Conservation (phyloP, 1,139 yeast species). For the Wickerhamomyces sp. region DNA sequence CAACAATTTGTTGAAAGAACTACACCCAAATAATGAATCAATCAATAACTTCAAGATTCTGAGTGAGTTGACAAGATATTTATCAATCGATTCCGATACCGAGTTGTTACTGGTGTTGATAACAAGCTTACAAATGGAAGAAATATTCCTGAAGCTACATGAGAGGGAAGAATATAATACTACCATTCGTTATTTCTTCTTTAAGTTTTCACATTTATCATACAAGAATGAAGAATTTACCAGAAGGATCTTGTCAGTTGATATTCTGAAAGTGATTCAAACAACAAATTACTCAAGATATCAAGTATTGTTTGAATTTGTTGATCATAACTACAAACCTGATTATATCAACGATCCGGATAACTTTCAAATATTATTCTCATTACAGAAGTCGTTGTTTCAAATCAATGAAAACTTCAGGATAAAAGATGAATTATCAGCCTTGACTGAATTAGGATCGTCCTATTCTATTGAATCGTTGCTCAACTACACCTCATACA, state of each 20-base stretch:
- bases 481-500: conserved; percentile 12
- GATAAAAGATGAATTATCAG: conserved; percentile 9
- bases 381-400: conserved; percentile 12
- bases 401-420: conserved; percentile 13
- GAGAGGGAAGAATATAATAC: conserved; percentile 1
- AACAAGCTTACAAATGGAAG: conserved; percentile 6
- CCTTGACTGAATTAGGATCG: conserved; percentile 19
- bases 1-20: too few relatives aligned
- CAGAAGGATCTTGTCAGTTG: conserved; percentile 7
- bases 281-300: conserved; percentile 15
- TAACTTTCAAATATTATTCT: conserved; percentile 9
- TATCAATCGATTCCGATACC: conserved; percentile 7
- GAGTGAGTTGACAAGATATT: conserved; percentile 3
- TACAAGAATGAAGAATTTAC: background rate
- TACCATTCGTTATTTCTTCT: conserved; percentile 8
- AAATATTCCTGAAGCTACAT: conserved; percentile 2
- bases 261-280: conserved; percentile 10
- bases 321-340: conserved; percentile 20
- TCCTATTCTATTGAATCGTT: conserved; percentile 24
- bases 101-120: conserved; percentile 11
- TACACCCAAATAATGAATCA: background rate
- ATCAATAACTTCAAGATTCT: background rate
- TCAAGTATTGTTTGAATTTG: conserved; percentile 19
- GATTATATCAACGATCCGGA: conserved; percentile 11
- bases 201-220: conserved; percentile 6